A percentile compares a stretch with the other conserved stretches of the same genome.
Evolutionary conservation across 176 grass and related monocot species (phyloP).

Genomic region (Cymbopogon citratus): DNA sequence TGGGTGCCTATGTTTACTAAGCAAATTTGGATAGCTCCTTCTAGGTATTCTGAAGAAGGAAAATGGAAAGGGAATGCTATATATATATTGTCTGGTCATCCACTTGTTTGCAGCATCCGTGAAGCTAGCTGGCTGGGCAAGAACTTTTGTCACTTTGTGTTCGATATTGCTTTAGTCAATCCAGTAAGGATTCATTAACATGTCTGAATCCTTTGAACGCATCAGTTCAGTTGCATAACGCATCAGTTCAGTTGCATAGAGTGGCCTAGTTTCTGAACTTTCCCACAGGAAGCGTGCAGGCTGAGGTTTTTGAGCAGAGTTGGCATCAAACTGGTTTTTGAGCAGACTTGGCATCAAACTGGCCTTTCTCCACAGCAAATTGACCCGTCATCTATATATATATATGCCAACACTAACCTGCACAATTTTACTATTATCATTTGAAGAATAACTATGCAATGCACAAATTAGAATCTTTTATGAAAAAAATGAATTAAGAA

Average conservation of each 20-base stretch:
- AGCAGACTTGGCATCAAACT: neutral
- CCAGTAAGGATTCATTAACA: neutral
- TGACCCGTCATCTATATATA: slow-evolving; percentile 1
- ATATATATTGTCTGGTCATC: neutral
- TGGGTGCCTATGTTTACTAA: neutral
- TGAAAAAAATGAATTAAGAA: neutral
- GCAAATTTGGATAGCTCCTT: neutral
- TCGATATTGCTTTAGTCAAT: neutral
- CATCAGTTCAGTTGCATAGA: neutral
- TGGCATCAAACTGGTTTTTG: neutral
- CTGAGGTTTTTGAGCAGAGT: neutral
- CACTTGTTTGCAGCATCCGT: neutral
- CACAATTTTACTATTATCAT: neutral
- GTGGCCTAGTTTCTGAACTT: slow-evolving; percentile 13
- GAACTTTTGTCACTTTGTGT: neutral
- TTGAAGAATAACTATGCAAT: neutral
- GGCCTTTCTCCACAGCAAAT: neutral
- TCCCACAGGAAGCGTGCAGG: slow-evolving; percentile 4
- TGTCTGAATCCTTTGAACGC: neutral
- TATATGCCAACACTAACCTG: neutral
- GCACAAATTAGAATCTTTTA: neutral
- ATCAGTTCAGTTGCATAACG: neutral
- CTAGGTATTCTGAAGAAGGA: neutral
- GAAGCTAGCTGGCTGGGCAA: neutral
- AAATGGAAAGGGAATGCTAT: neutral